phyloP scores from a whole-genome alignment of 495 filamentous ascomycete genomes.

The Barbatosphaeria neglecta region DNA sequence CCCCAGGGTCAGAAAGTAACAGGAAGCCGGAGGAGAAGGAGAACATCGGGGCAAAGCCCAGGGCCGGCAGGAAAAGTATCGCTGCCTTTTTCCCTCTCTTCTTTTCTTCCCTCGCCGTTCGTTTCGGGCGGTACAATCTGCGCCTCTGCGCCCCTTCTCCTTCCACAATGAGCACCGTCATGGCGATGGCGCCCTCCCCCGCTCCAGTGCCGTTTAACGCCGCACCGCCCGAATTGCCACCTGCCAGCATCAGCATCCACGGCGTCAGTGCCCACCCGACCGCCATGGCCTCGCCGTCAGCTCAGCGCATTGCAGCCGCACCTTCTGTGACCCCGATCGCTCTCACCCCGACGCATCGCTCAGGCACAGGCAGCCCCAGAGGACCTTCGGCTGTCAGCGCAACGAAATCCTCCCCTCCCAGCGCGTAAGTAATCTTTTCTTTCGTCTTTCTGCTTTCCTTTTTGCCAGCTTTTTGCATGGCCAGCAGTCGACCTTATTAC shows the following conservation, averaged over 20 bases:
- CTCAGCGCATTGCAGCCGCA: conserved; percentile 31
- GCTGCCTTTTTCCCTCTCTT: not conserved
- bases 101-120: no score
- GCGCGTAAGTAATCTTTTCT: conserved; percentile 33
- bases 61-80: not conserved
- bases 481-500: no score
- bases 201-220: conserved; percentile 29
- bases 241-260: no score
- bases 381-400: conserved; percentile 21
- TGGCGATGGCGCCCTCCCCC: conserved; percentile 49
- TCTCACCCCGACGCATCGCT: conserved; percentile 26
- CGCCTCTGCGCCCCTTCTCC: conserved; percentile 2
- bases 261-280: conserved; percentile 25
- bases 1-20: not conserved
- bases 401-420: conserved; percentile 37
- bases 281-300: conserved; percentile 28
- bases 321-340: conserved; percentile 28
- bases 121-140: no score
- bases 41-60: not conserved
- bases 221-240: conserved; percentile 27
- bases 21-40: not conserved
- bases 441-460: conserved; percentile 6
- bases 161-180: conserved; percentile 44
- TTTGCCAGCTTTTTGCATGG: conserved; percentile 2
- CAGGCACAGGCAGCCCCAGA: conserved; percentile 39